These are phyloP conservation scores for Arthrocladium fulminans DNA, from an alignment of 2,329 filamentous ascomycete species.

Conservation along the genomic window DNA sequence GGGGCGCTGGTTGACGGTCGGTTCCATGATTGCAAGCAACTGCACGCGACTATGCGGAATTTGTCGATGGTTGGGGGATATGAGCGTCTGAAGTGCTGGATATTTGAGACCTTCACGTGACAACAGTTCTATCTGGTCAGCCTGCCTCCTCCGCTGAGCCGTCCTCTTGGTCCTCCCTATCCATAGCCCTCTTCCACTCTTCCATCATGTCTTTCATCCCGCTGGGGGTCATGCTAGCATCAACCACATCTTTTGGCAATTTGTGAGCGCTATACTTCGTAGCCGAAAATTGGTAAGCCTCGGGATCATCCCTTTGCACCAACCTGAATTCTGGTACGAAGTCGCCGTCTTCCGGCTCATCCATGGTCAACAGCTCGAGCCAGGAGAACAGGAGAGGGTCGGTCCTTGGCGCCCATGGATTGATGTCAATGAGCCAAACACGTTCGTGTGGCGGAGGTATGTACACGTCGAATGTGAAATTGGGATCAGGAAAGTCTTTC, in stretches of 20 bases:
- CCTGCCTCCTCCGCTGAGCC: constrained; percentile 27
- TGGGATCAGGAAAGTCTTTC: constrained; percentile 60
- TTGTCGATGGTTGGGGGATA: no score
- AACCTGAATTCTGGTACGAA: constrained; percentile 71
- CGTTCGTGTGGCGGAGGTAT: constrained; percentile 65
- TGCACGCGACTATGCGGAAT: no score
- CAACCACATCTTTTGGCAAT: constrained; percentile 83
- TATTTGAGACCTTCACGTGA: no score
- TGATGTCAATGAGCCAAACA: constrained; percentile 85
- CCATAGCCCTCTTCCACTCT: constrained; percentile 58
- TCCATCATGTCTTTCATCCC: constrained; percentile 72
- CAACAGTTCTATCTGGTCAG: constrained; percentile 9
- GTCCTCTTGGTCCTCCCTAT: constrained; percentile 34
- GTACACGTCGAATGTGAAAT: constrained; percentile 88
- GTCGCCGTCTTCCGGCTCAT: constrained; percentile 38
- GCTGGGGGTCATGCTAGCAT: constrained; percentile 54
- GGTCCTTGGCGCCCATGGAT: constrained; percentile 84
- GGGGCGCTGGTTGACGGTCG: no score
- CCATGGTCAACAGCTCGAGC: constrained; percentile 70
- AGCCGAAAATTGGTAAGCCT: constrained; percentile 76
- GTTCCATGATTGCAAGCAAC: no score
- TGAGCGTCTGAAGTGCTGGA: no score
- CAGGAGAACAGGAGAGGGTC: constrained; percentile 85
- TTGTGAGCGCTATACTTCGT: constrained; percentile 93
- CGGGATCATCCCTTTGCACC: constrained; percentile 74